A percentile compares a stretch with the other conserved stretches of the same genome.
These are phyloP conservation scores for Cryptococcus sp. DNA, from an alignment of 1,284 basidiomycete species.

Conservation along the genomic window DNA sequence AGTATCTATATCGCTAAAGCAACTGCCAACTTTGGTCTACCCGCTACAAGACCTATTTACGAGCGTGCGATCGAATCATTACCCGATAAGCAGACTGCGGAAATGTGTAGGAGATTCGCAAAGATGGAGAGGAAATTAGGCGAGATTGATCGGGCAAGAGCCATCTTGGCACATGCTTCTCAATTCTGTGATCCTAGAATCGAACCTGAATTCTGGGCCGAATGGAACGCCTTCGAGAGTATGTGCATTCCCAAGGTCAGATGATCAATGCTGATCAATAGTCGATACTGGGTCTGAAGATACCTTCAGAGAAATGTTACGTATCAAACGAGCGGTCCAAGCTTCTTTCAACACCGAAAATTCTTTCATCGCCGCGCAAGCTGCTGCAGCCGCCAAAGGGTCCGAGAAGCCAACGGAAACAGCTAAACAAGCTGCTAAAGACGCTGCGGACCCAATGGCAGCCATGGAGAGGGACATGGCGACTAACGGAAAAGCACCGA, in stretches of 20 bases:
- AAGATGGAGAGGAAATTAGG: conserved; percentile 94
- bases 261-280: conserved; percentile 8
- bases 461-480: conserved; percentile 60
- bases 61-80: conserved; percentile 91
- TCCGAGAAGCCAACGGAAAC: conserved; percentile 37
- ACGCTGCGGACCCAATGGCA: conserved; percentile 56
- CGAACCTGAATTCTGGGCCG: conserved; percentile 85
- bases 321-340: conserved; percentile 96
- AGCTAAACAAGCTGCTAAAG: conserved; percentile 44
- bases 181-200: conserved; percentile 97
- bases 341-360: conserved; percentile 95
- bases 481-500: conserved; percentile 55
- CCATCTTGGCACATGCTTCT: conserved; percentile 93
- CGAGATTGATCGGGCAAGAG: conserved; percentile 94
- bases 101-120: conserved; percentile 96
- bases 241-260: conserved; percentile 10
- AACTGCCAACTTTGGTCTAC: conserved; percentile 88
- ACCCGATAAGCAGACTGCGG: conserved; percentile 90
- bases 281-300: conserved; percentile 96
- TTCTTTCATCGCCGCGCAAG: conserved; percentile 79
- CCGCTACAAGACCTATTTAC: conserved; percentile 94
- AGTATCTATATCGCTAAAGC: conserved; percentile 97
- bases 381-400: conserved; percentile 58
- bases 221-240: conserved; percentile 95
- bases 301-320: conserved; percentile 97